Percentiles rank a stretch among this genome's conserved stretches.
Evolutionary conservation across 208 protist genomes (phyloP).

Genomic region (Wallacemonas rigidus): DNA sequence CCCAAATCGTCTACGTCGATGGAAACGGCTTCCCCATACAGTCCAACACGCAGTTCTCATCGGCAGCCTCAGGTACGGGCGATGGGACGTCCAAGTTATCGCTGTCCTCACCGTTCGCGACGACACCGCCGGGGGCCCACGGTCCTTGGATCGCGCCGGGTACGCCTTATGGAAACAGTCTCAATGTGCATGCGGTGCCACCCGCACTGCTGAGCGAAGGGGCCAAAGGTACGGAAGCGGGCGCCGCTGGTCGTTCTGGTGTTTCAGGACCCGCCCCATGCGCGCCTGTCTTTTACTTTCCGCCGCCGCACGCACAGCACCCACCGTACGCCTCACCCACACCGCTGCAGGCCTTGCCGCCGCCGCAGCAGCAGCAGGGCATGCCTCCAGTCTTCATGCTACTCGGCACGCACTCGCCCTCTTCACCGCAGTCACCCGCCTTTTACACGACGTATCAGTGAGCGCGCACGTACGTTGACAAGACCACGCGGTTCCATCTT

Average conservation of each 20-base stretch:
- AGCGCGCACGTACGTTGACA: background rate
- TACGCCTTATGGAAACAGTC: background rate
- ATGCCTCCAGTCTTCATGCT: background rate
- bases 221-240: background rate
- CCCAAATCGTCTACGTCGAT: no score
- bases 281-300: background rate
- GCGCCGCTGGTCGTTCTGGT: background rate
- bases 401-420: background rate
- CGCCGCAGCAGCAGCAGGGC: conserved; percentile 18
- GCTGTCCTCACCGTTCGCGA: background rate
- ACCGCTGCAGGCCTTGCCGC: background rate
- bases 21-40: no score
- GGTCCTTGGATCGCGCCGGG: conserved; percentile 3
- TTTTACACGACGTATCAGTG: background rate
- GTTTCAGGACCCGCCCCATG: background rate
- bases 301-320: background rate
- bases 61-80: background rate
- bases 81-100: background rate
- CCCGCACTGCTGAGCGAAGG: background rate
- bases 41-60: no score
- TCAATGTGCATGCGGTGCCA: background rate
- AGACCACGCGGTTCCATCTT: background rate
- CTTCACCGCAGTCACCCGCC: background rate
- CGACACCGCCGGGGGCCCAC: background rate
- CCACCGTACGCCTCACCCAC: background rate